Base-by-base conservation (phyloP, 2,329 filamentous ascomycete species). In the Monilinia laxa region DNA sequence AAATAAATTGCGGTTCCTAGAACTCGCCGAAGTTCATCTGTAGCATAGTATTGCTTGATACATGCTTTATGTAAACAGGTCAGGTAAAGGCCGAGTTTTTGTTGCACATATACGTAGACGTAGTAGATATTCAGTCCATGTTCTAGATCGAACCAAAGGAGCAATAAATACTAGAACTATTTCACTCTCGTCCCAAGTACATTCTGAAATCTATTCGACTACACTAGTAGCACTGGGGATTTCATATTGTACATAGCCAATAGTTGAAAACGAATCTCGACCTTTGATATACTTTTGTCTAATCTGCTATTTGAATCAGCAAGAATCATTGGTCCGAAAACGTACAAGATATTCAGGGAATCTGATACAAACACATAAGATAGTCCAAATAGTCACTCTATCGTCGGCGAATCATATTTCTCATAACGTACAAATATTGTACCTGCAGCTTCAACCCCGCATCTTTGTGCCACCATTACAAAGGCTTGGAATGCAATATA, bases 401-500 rank as follows among this genome's bases (percentile, higher is more conserved):
- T 31, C 14, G 12, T 20, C 58, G 31, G n/a, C 45, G 58, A 51
- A 51, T 51, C 45, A 38, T 38, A 20, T 51, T 7, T 31, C 58
- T 25, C 2, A 38, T 25, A 64, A 58, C 52, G 53, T 47, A 56
- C 54, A 47, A 47, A 47, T 38, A 25, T 25, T 47, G 57, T 55
- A 47, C 57, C 57, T 62, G 57, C 57, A 62, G 57, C 64, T 55
- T 31, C 40, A 56, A 65, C 65, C 65, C 65, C 65, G 65, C 65
- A 67, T 35, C 40, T 64, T 67, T 64, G 49, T 51, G 52, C 52
- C 18, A 56, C 51, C 59, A 42, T 18, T 31, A 65, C 42, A 51
- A 57, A 65, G 54, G 53, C 58, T 62, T 51, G 45, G 45, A 62
- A 51, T 38, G 18, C n/a, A 52, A 42, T 38, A 52, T 42, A 25